Evolutionary conservation across 2,329 filamentous ascomycete species (phyloP).

Genomic region (Aspergillus sp.): DNA sequence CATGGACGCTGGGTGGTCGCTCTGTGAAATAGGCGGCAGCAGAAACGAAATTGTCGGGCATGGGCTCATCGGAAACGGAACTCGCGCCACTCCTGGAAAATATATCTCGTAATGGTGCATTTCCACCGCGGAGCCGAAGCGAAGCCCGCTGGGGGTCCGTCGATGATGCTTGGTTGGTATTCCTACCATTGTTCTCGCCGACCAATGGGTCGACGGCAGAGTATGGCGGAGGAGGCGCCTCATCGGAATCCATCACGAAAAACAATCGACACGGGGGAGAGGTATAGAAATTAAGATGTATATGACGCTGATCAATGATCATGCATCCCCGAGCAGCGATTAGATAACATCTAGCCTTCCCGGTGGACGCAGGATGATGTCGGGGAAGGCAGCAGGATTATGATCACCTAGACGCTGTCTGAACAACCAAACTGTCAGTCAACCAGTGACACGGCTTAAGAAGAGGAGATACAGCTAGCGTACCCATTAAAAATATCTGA

Average conservation of each 20-base stretch:
- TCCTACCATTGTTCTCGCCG: slow-evolving; percentile 11
- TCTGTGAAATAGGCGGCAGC: slow-evolving; percentile 36
- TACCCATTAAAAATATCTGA: slow-evolving; percentile 1
- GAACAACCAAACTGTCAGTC: too few relatives aligned
- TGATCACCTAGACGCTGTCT: too few relatives aligned
- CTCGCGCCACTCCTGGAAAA: slow-evolving; percentile 12
- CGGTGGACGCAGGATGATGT: too few relatives aligned
- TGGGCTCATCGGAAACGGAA: slow-evolving; percentile 7
- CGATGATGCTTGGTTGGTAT: slow-evolving; percentile 10
- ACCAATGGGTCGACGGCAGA: slow-evolving; percentile 35
- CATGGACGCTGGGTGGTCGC: slow-evolving; percentile 22
- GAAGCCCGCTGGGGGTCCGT: slow-evolving; percentile 4
- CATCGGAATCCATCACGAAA: slow-evolving; percentile 30
- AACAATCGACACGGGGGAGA: not conserved
- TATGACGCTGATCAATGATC: too few relatives aligned
- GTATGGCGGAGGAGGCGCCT: slow-evolving; percentile 39
- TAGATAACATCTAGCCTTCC: not conserved
- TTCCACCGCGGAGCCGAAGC: slow-evolving; percentile 16
- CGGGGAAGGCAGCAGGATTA: too few relatives aligned
- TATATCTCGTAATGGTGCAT: slow-evolving; percentile 11
- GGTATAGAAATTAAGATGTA: too few relatives aligned
- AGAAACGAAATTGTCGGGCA: slow-evolving; percentile 29
- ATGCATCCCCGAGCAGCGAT: not conserved
- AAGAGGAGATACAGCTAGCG: too few relatives aligned
- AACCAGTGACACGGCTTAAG: too few relatives aligned